phyloP scores from a whole-genome alignment of 2,329 filamentous ascomycete species.

The Aspergillus sp. region DNA sequence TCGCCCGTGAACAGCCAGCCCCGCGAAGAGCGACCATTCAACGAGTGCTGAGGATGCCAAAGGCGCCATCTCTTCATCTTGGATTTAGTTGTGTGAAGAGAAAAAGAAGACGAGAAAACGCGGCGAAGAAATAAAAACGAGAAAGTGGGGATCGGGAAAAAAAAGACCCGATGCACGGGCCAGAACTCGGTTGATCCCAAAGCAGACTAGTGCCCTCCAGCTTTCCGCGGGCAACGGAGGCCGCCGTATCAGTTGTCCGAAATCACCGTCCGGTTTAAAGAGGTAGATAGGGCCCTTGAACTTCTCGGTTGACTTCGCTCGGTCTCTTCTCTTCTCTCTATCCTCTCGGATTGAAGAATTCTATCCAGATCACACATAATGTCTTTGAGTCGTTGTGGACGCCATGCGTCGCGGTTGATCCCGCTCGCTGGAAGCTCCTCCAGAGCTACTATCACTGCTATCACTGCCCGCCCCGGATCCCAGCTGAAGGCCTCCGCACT shows the following conservation, averaged over 20 bases:
- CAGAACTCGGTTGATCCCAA: constrained; percentile 13
- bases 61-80: constrained; percentile 35
- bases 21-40: constrained; percentile 17
- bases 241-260: constrained; percentile 9
- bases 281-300: constrained; percentile 16
- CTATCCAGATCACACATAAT: constrained; percentile 11
- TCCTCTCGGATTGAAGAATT: neutral
- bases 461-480: constrained; percentile 13
- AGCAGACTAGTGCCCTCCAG: constrained; percentile 18
- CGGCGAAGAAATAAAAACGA: constrained; percentile 4
- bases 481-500: too few species aligned
- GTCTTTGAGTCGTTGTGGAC: constrained; percentile 33
- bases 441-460: constrained; percentile 18
- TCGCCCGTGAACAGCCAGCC: constrained; percentile 30
- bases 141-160: constrained; percentile 1
- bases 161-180: constrained; percentile 10
- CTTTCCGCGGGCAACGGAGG: constrained; percentile 36
- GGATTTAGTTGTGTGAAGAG: constrained; percentile 39
- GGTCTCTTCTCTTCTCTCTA: constrained; percentile 2
- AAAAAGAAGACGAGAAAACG: constrained; percentile 9
- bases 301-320: constrained; percentile 4
- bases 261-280: constrained; percentile 12
- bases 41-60: constrained; percentile 32
- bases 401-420: constrained; percentile 27
- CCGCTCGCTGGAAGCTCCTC: constrained; percentile 27